Conservation (phyloP, 768 basidiomycete species). For the Rhodotorula babjevae region DNA sequence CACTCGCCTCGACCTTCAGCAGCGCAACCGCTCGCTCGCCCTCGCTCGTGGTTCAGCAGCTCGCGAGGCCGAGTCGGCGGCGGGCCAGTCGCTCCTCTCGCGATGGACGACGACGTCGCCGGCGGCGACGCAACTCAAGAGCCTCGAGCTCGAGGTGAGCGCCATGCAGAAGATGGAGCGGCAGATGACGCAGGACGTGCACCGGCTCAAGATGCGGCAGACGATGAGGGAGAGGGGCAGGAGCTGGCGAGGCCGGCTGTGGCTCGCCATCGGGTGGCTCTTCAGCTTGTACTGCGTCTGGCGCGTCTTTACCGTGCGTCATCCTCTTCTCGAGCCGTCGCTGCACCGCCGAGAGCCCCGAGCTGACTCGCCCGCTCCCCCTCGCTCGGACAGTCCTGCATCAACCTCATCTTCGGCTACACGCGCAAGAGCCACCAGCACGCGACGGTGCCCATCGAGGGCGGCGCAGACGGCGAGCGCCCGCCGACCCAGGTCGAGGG, state of each 20-base stretch:
- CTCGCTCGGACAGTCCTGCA: constrained; percentile 38
- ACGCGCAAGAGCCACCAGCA: constrained; percentile 23
- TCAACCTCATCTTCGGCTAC: constrained; percentile 43
- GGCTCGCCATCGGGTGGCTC: constrained; percentile 37
- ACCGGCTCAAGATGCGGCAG: constrained; percentile 36
- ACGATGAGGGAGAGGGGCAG: constrained; percentile 38
- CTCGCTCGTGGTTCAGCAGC: constrained; percentile 29
- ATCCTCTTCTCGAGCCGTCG: background rate
- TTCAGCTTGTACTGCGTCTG: constrained; percentile 43
- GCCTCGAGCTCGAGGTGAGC: constrained; percentile 38
- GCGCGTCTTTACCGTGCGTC: constrained; percentile 39
- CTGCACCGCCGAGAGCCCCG: background rate
- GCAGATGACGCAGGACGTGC: constrained; percentile 40
- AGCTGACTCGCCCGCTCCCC: background rate
- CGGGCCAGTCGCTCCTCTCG: constrained; percentile 27
- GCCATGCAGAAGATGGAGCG: constrained; percentile 39
- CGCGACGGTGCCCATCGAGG: background rate
- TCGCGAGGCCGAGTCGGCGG: constrained; percentile 28
- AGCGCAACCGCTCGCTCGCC: constrained; percentile 28
- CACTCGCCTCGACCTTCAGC: constrained; percentile 38
- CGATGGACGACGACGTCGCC: constrained; percentile 20
- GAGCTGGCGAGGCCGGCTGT: constrained; percentile 35
- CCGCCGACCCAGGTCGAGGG: background rate
- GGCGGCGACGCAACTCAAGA: constrained; percentile 28
- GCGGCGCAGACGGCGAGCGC: background rate